A percentile compares a stretch with the other conserved stretches of the same genome.
These are phyloP conservation scores for Trichoderma citrinoviride DNA, from an alignment of 2,329 filamentous ascomycete species.

Conservation along the genomic window DNA sequence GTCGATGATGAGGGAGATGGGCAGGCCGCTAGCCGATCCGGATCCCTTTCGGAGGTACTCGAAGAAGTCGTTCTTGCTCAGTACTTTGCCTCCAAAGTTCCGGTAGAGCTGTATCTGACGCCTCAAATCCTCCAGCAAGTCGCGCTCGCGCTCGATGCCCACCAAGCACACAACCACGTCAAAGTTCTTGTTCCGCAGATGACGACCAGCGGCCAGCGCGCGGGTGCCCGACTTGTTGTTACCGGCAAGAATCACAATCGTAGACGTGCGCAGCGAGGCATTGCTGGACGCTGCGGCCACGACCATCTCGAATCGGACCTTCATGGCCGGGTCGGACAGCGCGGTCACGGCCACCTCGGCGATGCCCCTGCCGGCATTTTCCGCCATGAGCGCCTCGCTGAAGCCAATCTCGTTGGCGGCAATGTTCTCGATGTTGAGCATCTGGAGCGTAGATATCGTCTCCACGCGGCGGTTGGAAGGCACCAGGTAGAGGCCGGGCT, in stretches of 20 bases:
- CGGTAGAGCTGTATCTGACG: slow-evolving; percentile 82
- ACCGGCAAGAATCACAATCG: slow-evolving; percentile 79
- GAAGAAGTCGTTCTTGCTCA: slow-evolving; percentile 59
- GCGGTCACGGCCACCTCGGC: slow-evolving; percentile 76
- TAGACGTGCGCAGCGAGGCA: slow-evolving; percentile 35
- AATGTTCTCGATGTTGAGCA: slow-evolving; percentile 89
- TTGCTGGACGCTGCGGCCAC: slow-evolving; percentile 38
- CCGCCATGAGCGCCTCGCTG: slow-evolving; percentile 84
- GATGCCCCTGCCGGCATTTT: slow-evolving; percentile 85
- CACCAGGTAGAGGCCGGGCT: slow-evolving; percentile 51
- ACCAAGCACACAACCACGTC: slow-evolving; percentile 81
- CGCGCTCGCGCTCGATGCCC: slow-evolving; percentile 77
- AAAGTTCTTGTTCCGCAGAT: slow-evolving; percentile 78
- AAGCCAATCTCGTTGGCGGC: slow-evolving; percentile 84
- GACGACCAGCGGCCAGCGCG: slow-evolving; percentile 79
- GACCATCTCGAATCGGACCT: slow-evolving; percentile 48
- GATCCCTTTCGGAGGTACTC: slow-evolving; percentile 54
- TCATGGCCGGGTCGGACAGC: slow-evolving; percentile 61
- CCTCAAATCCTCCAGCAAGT: slow-evolving; percentile 75
- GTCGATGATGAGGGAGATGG: slow-evolving; percentile 80
- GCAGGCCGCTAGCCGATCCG: slow-evolving; percentile 43
- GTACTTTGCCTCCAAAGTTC: slow-evolving; percentile 74
- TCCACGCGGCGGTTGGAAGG: slow-evolving; percentile 58
- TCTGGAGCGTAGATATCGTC: slow-evolving; percentile 71
- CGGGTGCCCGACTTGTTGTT: slow-evolving; percentile 88